phyloP scores from a whole-genome alignment of 2,329 filamentous ascomycete genomes.

The Aspergillus unguis region DNA sequence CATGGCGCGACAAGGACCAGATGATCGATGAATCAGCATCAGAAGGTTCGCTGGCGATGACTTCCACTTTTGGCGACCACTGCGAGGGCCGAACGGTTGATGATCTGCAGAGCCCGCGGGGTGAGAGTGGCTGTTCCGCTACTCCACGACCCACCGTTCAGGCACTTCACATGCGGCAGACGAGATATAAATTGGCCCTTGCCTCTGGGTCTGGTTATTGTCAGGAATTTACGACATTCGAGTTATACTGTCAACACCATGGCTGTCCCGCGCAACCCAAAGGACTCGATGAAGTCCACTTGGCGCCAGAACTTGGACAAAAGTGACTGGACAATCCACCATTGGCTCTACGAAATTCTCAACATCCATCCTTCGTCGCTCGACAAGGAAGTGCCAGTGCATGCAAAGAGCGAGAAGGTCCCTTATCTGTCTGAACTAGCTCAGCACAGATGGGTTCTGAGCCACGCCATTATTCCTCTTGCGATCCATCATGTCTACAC shows the following conservation, averaged over 20 bases:
- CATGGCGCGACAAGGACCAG: too few species aligned
- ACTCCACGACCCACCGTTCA: neutral
- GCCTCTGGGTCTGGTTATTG: neutral
- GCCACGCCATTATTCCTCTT: conserved; percentile 38
- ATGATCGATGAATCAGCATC: too few species aligned
- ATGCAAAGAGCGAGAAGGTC: conserved; percentile 43
- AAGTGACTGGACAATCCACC: conserved; percentile 30
- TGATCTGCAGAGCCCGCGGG: conserved; percentile 16
- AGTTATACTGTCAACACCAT: conserved; percentile 44
- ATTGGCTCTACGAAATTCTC: conserved; percentile 34
- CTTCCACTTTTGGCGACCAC: neutral
- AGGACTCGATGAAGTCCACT: conserved; percentile 44
- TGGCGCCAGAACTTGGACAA: conserved; percentile 30
- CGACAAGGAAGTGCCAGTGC: conserved; percentile 36
- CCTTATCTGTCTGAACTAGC: conserved; percentile 38
- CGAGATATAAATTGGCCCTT: neutral
- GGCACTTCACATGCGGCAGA: neutral
- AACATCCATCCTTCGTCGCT: conserved; percentile 26
- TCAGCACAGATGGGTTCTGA: conserved; percentile 41
- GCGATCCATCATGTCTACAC: conserved; percentile 37
- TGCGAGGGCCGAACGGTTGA: neutral
- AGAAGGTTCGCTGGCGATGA: too few species aligned
- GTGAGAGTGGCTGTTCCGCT: conserved; percentile 1
- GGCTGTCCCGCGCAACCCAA: conserved; percentile 19
- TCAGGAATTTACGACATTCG: conserved; percentile 33